Percentiles rank a stretch among this genome's conserved stretches.
Evolutionary conservation across 768 basidiomycete species (phyloP).

Genomic region (Suillus bovinus): DNA sequence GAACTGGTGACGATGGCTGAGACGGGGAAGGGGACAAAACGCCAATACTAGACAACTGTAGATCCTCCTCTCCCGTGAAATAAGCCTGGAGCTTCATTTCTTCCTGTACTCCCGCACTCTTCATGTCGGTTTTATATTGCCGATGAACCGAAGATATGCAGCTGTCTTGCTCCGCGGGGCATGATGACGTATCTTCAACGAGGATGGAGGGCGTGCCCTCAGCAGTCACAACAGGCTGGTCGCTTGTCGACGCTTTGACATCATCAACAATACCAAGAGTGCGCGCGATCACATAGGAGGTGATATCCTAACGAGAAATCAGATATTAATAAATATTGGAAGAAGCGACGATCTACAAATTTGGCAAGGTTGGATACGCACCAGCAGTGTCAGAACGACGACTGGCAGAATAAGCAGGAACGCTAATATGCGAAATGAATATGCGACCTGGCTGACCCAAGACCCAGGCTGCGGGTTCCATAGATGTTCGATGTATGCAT

Average conservation of each 20-base stretch:
- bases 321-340: constrained; percentile 10
- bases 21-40: constrained; percentile 74
- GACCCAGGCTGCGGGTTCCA: constrained; percentile 66
- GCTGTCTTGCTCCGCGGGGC: constrained; percentile 16
- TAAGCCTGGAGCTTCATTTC: constrained; percentile 40
- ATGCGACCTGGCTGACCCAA: constrained; percentile 67
- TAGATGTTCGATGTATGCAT: constrained; percentile 59
- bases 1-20: constrained; percentile 62
- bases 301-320: constrained; percentile 57
- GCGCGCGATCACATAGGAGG: constrained; percentile 80
- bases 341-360: not conserved
- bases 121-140: constrained; percentile 5
- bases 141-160: constrained; percentile 4
- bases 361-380: constrained; percentile 37
- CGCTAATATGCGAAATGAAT: constrained; percentile 64
- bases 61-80: constrained; percentile 50
- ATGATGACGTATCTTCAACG: constrained; percentile 12
- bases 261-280: constrained; percentile 78
- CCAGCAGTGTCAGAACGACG: constrained; percentile 64
- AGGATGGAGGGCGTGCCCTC: constrained; percentile 13
- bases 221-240: constrained; percentile 33
- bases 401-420: constrained; percentile 48
- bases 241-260: constrained; percentile 72
- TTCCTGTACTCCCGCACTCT: not conserved
- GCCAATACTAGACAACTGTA: constrained; percentile 67